Base-by-base conservation (phyloP, 371 early-diverging fungal genomes). In the Coemansia sp. region DNA sequence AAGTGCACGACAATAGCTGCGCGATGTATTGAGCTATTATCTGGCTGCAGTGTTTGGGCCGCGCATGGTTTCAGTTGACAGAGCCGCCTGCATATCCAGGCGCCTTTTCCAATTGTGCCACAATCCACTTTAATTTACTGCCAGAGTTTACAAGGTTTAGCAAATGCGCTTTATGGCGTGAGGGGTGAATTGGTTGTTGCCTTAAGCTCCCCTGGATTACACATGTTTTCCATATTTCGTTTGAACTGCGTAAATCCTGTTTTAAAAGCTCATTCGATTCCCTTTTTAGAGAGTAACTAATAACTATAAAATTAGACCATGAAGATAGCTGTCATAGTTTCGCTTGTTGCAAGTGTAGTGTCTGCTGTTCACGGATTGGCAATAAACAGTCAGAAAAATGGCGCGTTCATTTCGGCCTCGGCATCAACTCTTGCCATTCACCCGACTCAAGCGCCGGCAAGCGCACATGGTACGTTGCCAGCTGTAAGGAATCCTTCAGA, bases 311-410 rank as follows among this genome's bases (percentile, higher is more conserved):
- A 54, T 54, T n/a, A 8, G 18, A 20, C 18, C 54, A 54, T 63
- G 65, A 55, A 25, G 20, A 12, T 52, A 12, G 37, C 51, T 2
- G 14, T 25, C 25, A 3, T 52, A 33, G 56, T 53, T 12, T 3
- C 47, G 5, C 52, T 60, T 48, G 59, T 42, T 40, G 40, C 39
- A 16, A 21, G 23, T 40, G 7, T 21, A 20, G 40, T 25, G 3
- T 8, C 39, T 11, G 40, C 40, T 39, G 58, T 23, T 9, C 40
- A 23, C 1, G 58, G 54, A 14, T 20, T 44, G 4, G 53, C 63
- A 20, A 14, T 75, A 2, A 62, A 67, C 58, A 59, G 67, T 59
- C 62, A 60, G 61, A 71, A 62, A 62, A 70, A 70, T 39, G 67
- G 63, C 20, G 52, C 66, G 39, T 62, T 55, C 63, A 59, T 51